Conservation (phyloP, 352 stramenopile genomes). For the Phytopythium helicoides region DNA sequence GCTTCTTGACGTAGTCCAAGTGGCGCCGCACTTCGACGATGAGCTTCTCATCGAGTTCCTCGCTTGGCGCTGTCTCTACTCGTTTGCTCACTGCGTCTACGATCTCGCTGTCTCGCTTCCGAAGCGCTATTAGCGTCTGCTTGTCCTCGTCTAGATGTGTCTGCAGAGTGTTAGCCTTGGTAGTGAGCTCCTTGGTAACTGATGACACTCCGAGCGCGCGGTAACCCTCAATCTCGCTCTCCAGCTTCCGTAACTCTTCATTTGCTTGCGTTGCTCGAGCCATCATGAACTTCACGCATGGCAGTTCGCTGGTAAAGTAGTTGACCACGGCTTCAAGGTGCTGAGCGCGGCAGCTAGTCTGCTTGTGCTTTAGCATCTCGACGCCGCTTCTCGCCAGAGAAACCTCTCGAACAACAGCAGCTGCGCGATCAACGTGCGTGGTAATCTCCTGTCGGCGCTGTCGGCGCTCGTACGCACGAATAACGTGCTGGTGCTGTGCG, state of each 20-base stretch:
- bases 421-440: constrained; percentile 30
- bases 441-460: constrained; percentile 37
- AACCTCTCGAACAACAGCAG: constrained; percentile 34
- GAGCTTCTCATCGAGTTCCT: constrained; percentile 33
- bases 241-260: constrained; percentile 30
- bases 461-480: constrained; percentile 30
- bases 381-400: constrained; percentile 35
- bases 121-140: constrained; percentile 40
- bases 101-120: constrained; percentile 51
- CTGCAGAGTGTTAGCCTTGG: constrained; percentile 36
- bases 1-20: constrained; percentile 57
- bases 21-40: constrained; percentile 57
- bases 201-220: constrained; percentile 49
- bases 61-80: constrained; percentile 10
- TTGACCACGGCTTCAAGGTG: constrained; percentile 64
- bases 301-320: constrained; percentile 75
- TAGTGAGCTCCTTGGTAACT: constrained; percentile 47
- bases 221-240: constrained; percentile 47
- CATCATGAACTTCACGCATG: constrained; percentile 82
- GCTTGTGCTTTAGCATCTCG: constrained; percentile 44
- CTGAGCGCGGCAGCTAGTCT: constrained; percentile 42
- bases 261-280: constrained; percentile 50
- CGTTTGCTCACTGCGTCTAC: constrained; percentile 28
- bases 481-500: constrained; percentile 45
- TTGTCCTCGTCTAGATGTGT: constrained; percentile 49